These are phyloP conservation scores for Vigna radiata DNA, from an alignment of 306 rosid species.

Conservation along the genomic window DNA sequence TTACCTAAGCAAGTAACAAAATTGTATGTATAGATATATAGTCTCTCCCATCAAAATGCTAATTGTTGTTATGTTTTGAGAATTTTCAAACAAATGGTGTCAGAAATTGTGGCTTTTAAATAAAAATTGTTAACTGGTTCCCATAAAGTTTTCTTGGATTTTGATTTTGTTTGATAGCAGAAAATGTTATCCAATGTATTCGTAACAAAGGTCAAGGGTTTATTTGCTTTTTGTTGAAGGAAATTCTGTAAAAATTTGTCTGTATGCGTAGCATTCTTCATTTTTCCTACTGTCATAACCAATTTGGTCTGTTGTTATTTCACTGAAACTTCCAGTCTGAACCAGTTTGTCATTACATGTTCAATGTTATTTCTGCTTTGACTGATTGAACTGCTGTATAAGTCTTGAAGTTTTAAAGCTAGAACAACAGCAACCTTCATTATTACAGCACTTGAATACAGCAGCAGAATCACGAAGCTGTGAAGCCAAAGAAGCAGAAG, in stretches of 20 bases:
- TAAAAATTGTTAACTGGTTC: conserved; percentile 28
- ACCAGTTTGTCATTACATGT: too few relatives aligned
- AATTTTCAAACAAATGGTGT: conserved; percentile 9
- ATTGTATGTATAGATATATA: neutral
- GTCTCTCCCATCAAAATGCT: conserved; percentile 6
- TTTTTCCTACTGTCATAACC: too few relatives aligned
- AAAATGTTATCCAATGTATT: conserved; percentile 35
- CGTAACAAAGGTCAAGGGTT: conserved; percentile 23
- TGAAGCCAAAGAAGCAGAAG: too few relatives aligned
- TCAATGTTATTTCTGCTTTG: too few relatives aligned
- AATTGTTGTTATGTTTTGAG: conserved; percentile 8
- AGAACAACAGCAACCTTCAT: too few relatives aligned
- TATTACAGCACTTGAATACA: too few relatives aligned
- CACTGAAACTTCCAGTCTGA: too few relatives aligned
- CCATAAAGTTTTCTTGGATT: conserved; percentile 23
- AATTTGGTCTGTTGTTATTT: too few relatives aligned
- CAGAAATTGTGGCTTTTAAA: conserved; percentile 40
- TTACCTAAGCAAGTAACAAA: neutral
- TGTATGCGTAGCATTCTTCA: conserved; percentile 28
- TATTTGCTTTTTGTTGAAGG: neutral
- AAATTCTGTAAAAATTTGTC: conserved; percentile 1
- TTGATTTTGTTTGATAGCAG: neutral
- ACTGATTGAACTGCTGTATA: too few relatives aligned
- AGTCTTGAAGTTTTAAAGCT: too few relatives aligned
- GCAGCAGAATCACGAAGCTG: too few relatives aligned